These are phyloP conservation scores for Corrigiola litoralis DNA, from an alignment of 179 eudicot genomes.

Conservation along the genomic window DNA sequence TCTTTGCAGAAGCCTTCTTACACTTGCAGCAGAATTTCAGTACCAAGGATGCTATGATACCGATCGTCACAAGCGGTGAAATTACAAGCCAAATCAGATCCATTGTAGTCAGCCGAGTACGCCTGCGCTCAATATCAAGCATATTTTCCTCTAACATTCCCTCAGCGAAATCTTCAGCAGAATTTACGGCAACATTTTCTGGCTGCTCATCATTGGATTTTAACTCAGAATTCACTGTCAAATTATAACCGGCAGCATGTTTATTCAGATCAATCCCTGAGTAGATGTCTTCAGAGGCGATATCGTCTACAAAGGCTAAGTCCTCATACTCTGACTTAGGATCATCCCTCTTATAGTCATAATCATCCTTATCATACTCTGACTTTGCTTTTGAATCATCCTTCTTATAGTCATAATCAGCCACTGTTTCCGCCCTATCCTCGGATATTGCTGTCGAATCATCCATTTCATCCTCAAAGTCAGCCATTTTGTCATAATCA, in stretches of 20 bases:
- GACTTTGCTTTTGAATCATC: background rate
- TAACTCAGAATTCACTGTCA: too few species aligned
- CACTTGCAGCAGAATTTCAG: constrained; percentile 3
- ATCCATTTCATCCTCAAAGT: background rate
- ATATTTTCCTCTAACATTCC: background rate
- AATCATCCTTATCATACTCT: background rate
- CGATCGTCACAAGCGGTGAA: background rate
- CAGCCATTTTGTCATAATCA: background rate
- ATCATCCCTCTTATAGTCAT: background rate
- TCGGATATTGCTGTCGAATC: background rate
- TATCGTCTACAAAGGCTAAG: too few species aligned
- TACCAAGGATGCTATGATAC: background rate
- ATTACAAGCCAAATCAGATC: background rate
- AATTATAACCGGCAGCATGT: too few species aligned
- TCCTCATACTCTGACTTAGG: too few species aligned
- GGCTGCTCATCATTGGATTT: background rate
- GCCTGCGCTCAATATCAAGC: background rate
- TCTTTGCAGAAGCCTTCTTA: constrained; percentile 13
- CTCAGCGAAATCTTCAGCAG: background rate
- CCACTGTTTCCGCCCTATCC: background rate
- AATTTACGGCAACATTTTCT: background rate
- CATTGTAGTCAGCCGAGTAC: background rate
- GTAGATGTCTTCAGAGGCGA: too few species aligned
- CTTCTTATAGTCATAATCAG: background rate
- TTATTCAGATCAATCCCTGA: too few species aligned